Evolutionary conservation across 768 basidiomycete genomes (phyloP).

Genomic region (Leccinum obscurum): DNA sequence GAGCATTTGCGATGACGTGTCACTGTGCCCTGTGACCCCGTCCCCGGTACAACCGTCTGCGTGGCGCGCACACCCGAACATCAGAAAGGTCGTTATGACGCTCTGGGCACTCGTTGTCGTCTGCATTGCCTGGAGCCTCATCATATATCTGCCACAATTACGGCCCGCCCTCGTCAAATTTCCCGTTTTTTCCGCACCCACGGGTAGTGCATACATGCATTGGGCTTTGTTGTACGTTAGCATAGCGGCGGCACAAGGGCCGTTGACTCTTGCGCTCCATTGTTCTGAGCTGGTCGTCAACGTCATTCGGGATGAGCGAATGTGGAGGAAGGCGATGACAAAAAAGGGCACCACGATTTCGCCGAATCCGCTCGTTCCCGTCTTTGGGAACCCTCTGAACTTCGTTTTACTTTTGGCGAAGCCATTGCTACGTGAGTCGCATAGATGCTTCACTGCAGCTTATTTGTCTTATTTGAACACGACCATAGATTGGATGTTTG

Average conservation of each 20-base stretch:
- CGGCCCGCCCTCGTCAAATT: too few species aligned
- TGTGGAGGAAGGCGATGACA: constrained; percentile 14
- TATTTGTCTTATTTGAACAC: not conserved
- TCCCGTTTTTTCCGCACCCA: too few species aligned
- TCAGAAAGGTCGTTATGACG: constrained; percentile 22
- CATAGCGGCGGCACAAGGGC: constrained; percentile 28
- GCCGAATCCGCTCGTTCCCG: constrained; percentile 21
- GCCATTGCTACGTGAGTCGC: constrained; percentile 28
- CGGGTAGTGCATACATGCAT: not conserved
- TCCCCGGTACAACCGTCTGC: constrained; percentile 26
- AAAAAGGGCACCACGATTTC: constrained; percentile 14
- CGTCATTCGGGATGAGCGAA: constrained; percentile 20
- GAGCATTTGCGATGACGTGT: constrained; percentile 12
- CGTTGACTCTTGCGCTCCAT: constrained; percentile 29
- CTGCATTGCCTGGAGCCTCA: constrained; percentile 24
- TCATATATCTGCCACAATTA: too few species aligned
- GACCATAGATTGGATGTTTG: constrained; percentile 33
- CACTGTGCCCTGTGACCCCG: constrained; percentile 14
- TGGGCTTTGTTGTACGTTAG: constrained; percentile 29
- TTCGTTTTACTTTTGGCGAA: constrained; percentile 20
- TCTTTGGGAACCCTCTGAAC: constrained; percentile 21
- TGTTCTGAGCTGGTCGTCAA: constrained; percentile 31
- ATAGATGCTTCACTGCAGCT: not conserved
- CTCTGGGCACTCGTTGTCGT: constrained; percentile 25
- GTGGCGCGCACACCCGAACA: constrained; percentile 26